These are phyloP conservation scores for Citeromyces matritensis DNA, from an alignment of 805 yeast genomes.

Conservation along the genomic window DNA sequence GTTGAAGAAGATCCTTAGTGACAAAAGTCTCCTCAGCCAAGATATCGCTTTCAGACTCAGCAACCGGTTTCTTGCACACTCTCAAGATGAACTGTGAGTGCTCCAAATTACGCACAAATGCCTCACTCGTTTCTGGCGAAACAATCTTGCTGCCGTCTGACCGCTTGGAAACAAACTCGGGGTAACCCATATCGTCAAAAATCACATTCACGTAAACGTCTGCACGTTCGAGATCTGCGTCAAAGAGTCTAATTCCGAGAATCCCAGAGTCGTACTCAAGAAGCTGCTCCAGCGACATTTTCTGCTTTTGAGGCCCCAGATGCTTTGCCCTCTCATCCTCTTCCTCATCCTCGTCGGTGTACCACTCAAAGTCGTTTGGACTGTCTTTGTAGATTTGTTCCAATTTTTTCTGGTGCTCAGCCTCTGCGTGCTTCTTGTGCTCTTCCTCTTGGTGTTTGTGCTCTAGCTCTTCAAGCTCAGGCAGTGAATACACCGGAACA, in stretches of 20 bases:
- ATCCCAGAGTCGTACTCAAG: slow-evolving; percentile 47
- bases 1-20: slow-evolving; percentile 39
- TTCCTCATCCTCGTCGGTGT: slow-evolving; percentile 26
- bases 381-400: slow-evolving; percentile 34
- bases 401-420: slow-evolving; percentile 29
- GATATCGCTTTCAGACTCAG: slow-evolving; percentile 30
- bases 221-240: slow-evolving; percentile 31
- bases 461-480: slow-evolving; percentile 34
- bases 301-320: slow-evolving; percentile 18
- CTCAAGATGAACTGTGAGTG: slow-evolving; percentile 44
- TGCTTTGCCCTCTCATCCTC: slow-evolving; percentile 13
- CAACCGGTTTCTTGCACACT: slow-evolving; percentile 34
- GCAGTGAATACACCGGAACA: slow-evolving; percentile 43
- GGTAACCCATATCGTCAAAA: slow-evolving; percentile 50
- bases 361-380: slow-evolving; percentile 56
- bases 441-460: slow-evolving; percentile 19
- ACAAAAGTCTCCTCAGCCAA: slow-evolving; percentile 30
- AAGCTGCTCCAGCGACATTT: slow-evolving; percentile 34
- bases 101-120: slow-evolving; percentile 57
- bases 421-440: slow-evolving; percentile 17
- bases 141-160: slow-evolving; percentile 27
- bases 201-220: slow-evolving; percentile 40
- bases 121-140: slow-evolving; percentile 33
- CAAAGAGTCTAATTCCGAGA: slow-evolving; percentile 33
- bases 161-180: slow-evolving; percentile 37